phyloP scores from a whole-genome alignment of 306 rosid species.

The Cicer arietinum region DNA sequence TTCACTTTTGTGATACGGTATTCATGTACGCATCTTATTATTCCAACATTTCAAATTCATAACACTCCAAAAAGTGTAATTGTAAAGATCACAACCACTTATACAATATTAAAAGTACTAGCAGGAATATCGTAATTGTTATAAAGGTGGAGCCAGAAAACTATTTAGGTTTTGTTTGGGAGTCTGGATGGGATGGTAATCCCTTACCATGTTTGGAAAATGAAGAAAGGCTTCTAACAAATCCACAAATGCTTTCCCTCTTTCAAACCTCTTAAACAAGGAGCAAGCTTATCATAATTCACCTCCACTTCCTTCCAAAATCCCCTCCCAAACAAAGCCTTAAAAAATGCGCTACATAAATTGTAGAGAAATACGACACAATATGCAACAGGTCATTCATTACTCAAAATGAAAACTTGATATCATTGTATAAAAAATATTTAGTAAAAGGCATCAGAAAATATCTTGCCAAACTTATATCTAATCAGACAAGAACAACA shows the following conservation, averaged over 20 bases:
- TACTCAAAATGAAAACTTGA: constrained; percentile 5
- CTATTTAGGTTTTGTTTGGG: no score
- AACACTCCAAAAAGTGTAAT: not conserved
- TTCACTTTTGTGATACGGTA: constrained; percentile 4
- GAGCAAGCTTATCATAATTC: no score
- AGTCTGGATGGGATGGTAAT: no score
- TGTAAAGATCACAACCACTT: constrained; percentile 19
- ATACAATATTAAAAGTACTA: constrained; percentile 5
- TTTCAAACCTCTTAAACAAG: no score
- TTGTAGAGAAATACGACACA: constrained; percentile 4
- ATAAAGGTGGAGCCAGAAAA: not conserved
- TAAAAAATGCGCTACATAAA: not conserved
- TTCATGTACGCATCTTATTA: not conserved
- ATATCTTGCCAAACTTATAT: constrained; percentile 14
- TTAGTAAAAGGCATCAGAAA: not conserved
- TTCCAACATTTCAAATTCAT: constrained; percentile 5
- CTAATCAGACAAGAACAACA: not conserved
- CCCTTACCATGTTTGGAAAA: no score
- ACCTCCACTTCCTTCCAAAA: no score
- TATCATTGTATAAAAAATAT: constrained; percentile 15
- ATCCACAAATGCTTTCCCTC: no score
- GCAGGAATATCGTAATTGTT: not conserved
- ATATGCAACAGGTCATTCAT: not conserved
- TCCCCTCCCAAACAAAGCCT: not conserved
- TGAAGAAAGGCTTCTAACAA: no score